A percentile compares a stretch with the other conserved stretches of the same genome.
phyloP scores from a whole-genome alignment of 352 stramenopile species.

The Elongisporangium undulatum region DNA sequence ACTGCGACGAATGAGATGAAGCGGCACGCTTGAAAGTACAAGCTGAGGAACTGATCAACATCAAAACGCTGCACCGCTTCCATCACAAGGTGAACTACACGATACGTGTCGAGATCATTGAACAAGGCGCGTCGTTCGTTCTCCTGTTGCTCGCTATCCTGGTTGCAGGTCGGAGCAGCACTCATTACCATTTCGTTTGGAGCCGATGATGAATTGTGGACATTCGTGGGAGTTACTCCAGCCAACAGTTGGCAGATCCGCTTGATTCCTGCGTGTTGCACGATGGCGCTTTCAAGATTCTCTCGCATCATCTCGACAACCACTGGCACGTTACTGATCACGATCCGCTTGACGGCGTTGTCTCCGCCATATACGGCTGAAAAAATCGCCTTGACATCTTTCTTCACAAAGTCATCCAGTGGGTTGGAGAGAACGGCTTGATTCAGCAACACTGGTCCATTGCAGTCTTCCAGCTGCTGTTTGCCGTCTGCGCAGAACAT shows the following conservation, averaged over 20 bases:
- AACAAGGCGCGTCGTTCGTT: constrained; percentile 20
- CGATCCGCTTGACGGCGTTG: constrained; percentile 63
- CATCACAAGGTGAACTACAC: constrained; percentile 28
- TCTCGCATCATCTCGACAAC: constrained; percentile 65
- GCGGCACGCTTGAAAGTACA: constrained; percentile 58
- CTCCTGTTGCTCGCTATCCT: constrained; percentile 6
- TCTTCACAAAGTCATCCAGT: constrained; percentile 69
- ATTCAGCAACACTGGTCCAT: constrained; percentile 45
- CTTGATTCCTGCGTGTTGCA: constrained; percentile 47
- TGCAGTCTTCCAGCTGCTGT: constrained; percentile 29
- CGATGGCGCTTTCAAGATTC: constrained; percentile 50
- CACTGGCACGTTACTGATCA: constrained; percentile 40
- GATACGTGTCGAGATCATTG: constrained; percentile 34
- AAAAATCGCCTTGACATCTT: constrained; percentile 76
- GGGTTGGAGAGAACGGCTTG: constrained; percentile 45
- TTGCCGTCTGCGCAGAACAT: constrained; percentile 50
- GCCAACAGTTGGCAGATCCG: constrained; percentile 48
- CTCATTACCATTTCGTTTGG: not conserved
- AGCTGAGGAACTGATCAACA: constrained; percentile 41
- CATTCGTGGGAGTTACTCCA: constrained; percentile 19
- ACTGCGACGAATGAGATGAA: constrained; percentile 59
- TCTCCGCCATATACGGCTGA: constrained; percentile 58
- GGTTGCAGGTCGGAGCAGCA: not conserved
- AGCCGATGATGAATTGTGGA: not conserved
- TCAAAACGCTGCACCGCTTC: constrained; percentile 45